Evolutionary conservation across 2,329 filamentous ascomycete genomes (phyloP), one percentile per base, ranked within the genome.

Genomic region (Microsporum canis): DNA sequence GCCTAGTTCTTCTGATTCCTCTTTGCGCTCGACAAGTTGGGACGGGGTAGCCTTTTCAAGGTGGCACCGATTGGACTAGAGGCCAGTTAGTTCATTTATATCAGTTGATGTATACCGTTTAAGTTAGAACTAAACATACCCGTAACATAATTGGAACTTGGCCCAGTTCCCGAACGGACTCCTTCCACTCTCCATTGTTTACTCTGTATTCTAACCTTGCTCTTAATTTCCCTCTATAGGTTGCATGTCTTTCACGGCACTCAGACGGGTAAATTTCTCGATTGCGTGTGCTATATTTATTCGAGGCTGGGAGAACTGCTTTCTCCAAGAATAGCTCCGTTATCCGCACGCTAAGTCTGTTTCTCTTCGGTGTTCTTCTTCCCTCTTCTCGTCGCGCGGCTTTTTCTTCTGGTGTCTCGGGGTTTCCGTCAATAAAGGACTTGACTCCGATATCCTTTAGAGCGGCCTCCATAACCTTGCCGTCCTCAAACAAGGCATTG

Each of bases 1-100:
- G 41, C 94, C 94, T 36, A 97, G 77, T 75, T 99, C 94, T 75
- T 99, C 94, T 0, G 91, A 88, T 75, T 99, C 94, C 76, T 99
- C 94, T 72, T 96, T 95, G 63, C 85, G 84, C 65, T 88, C 81
- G 34, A 97, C 90, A 14, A 99, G 81, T 69, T 88, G 81, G 8
- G 87, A 86, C 0, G 94, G 94, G 4, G 89, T 87, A 68, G 91
- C 86, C 64, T 88, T 87, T 73, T 95, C 87, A 31, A 99, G 82
- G 71, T 99, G 91, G 72, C 94, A 99, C 72, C 86, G 82, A 72
- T 91, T 95, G 62, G 91, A 94, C 86, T 91, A 68, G n/a, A 41
- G 38, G 33, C 39, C 4, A 49, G 55, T 60, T 57, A 64, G 38
- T 55, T 58, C 39, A 27, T 51, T 27, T 43, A 33, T 23, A 6